Conservation (phyloP, 176 grass and related monocot species). For the Musa schizocarpa region DNA sequence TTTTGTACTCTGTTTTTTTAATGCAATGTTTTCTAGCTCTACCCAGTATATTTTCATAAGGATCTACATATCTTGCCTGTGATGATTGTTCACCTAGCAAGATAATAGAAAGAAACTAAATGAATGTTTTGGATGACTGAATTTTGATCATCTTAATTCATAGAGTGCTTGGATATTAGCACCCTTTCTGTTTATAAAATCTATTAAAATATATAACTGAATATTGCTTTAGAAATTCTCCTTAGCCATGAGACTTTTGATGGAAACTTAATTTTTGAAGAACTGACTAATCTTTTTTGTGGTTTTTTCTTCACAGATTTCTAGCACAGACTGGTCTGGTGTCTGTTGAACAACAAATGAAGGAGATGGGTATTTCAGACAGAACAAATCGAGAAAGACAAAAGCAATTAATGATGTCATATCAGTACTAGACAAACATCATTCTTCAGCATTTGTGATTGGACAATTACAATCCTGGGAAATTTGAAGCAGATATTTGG, state of each 20-base stretch:
- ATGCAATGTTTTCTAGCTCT: no score
- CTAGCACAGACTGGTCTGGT: conserved; percentile 80
- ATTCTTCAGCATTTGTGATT: background rate
- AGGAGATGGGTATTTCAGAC: conserved; percentile 74
- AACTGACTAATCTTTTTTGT: conserved; percentile 3
- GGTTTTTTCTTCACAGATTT: conserved; percentile 39
- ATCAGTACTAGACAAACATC: conserved; percentile 11
- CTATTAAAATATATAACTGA: no score
- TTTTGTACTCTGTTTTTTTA: background rate
- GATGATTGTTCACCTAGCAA: no score
- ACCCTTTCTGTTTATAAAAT: background rate
- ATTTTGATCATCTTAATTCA: background rate
- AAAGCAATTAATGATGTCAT: conserved; percentile 21
- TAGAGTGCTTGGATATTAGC: background rate
- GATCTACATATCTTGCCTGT: background rate
- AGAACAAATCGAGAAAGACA: conserved; percentile 42
- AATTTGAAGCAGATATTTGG: background rate
- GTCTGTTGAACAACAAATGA: conserved; percentile 77
- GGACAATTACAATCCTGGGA: background rate
- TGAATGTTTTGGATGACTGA: background rate
- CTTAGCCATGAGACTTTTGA: background rate
- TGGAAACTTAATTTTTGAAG: background rate
- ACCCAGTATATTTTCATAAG: no score
- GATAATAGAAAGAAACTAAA: background rate
- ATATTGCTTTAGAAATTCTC: background rate